A percentile compares a stretch with the other conserved stretches of the same genome.
These are phyloP conservation scores for Talaromyces albobiverticillius DNA, from an alignment of 2,329 filamentous ascomycete species.

Conservation along the genomic window DNA sequence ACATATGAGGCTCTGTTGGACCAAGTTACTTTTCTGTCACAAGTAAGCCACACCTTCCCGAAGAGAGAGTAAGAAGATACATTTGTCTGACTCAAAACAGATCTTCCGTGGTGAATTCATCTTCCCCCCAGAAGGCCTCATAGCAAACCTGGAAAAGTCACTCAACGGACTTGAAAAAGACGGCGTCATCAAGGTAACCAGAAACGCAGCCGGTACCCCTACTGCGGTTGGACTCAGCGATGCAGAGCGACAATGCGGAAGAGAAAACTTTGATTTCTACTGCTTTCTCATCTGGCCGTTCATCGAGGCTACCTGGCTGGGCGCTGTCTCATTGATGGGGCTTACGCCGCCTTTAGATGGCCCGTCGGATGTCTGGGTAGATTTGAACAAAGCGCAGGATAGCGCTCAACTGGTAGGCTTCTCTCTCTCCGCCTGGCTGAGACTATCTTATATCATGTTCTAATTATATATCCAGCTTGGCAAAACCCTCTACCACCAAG, in stretches of 20 bases:
- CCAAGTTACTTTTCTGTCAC: constrained; percentile 86
- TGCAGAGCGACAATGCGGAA: constrained; percentile 70
- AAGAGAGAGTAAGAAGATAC: too few relatives aligned
- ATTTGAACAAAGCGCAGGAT: constrained; percentile 72
- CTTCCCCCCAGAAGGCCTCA: constrained; percentile 82
- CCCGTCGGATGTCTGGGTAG: constrained; percentile 72
- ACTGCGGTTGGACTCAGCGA: constrained; percentile 73
- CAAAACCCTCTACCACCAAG: constrained; percentile 96
- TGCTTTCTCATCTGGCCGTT: constrained; percentile 99
- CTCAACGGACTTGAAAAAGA: constrained; percentile 75
- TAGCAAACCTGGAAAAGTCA: constrained; percentile 76
- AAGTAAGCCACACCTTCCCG: constrained; percentile 30
- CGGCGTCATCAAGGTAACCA: constrained; percentile 67
- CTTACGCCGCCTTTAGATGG: constrained; percentile 67
- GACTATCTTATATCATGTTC: not conserved
- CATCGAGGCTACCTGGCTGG: constrained; percentile 90
- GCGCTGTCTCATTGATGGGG: constrained; percentile 81
- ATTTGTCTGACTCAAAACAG: constrained; percentile 32
- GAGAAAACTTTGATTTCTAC: constrained; percentile 98
- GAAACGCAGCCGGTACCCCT: constrained; percentile 51
- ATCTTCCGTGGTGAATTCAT: constrained; percentile 97
- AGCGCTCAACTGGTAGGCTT: constrained; percentile 70
- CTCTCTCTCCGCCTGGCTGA: not conserved
- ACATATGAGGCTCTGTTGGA: constrained; percentile 67
- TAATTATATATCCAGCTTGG: constrained; percentile 61